A percentile compares a stretch with the other conserved stretches of the same genome.
Evolutionary conservation across 2,329 filamentous ascomycete species (phyloP).

Genomic region (Sporothrix pallida): DNA sequence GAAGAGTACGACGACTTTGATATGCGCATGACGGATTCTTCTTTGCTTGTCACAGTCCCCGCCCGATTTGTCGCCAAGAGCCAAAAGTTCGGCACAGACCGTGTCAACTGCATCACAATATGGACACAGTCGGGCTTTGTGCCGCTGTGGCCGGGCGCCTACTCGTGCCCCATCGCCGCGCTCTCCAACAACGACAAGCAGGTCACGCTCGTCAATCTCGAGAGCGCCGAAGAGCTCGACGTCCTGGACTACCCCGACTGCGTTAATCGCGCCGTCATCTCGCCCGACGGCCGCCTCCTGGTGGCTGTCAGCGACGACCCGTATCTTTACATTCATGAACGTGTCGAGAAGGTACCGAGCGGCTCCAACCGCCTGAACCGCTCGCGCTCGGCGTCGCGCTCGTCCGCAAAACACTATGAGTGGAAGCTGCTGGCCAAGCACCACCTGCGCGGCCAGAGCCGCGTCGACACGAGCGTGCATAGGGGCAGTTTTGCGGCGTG

Average conservation of each 20-base stretch:
- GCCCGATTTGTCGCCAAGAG: conserved; percentile 51
- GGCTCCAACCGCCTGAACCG: conserved; percentile 36
- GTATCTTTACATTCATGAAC: conserved; percentile 80
- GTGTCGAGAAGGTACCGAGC: conserved; percentile 48
- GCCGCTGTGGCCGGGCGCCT: conserved; percentile 47
- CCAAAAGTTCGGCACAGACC: conserved; percentile 61
- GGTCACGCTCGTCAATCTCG: conserved; percentile 80
- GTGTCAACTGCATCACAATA: conserved; percentile 70
- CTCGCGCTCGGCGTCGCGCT: conserved; percentile 33
- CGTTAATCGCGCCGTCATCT: conserved; percentile 94
- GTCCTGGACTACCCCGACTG: conserved; percentile 77
- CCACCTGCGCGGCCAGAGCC: conserved; percentile 63
- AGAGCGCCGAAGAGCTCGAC: conserved; percentile 68
- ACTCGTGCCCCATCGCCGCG: conserved; percentile 65
- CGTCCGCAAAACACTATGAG: conserved; percentile 45
- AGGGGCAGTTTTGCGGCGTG: conserved; percentile 78
- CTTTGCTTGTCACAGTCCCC: conserved; percentile 29
- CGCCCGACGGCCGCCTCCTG: conserved; percentile 80
- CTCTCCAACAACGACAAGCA: conserved; percentile 92
- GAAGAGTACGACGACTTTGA: conserved; percentile 36
- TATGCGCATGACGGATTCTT: conserved; percentile 20
- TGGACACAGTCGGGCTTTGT: conserved; percentile 60
- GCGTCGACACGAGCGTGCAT: conserved; percentile 59
- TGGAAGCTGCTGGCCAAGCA: conserved; percentile 61
- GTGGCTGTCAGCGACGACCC: conserved; percentile 88